A percentile compares a stretch with the other conserved stretches of the same genome.
Evolutionary conservation across 2,329 filamentous ascomycete genomes (phyloP).

Genomic region (Boeremia exigua): DNA sequence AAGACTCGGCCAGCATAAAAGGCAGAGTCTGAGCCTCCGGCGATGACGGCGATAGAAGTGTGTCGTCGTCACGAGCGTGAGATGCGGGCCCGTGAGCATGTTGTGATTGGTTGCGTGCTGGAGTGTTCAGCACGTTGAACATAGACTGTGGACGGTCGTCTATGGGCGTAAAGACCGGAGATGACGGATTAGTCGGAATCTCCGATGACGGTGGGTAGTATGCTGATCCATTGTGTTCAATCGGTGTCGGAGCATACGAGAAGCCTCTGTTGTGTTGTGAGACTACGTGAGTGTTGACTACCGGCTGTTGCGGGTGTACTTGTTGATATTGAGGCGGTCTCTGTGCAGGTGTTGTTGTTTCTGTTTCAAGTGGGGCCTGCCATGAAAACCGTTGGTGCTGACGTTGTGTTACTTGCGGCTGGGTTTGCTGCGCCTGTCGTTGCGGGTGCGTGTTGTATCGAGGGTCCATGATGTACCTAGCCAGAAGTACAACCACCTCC

Average conservation of each 20-base stretch:
- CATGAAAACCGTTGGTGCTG: constrained; percentile 22
- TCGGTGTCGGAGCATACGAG: constrained; percentile 46
- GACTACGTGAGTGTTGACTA: constrained; percentile 3
- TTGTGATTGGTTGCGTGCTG: constrained; percentile 30
- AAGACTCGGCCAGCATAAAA: constrained; percentile 35
- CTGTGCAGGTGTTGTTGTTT: neutral
- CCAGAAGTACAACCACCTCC: neutral
- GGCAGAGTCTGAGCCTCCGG: constrained; percentile 29
- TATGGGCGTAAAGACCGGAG: constrained; percentile 34
- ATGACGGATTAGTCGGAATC: constrained; percentile 35
- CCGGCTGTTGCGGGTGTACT: constrained; percentile 4
- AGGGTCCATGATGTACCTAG: constrained; percentile 29
- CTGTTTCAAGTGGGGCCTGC: constrained; percentile 12
- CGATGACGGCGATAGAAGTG: constrained; percentile 33
- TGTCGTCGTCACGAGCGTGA: constrained; percentile 34
- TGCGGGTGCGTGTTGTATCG: constrained; percentile 24
- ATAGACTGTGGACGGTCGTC: constrained; percentile 37
- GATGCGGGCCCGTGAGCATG: constrained; percentile 27
- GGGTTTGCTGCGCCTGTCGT: constrained; percentile 24
- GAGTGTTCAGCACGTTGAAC: constrained; percentile 27
- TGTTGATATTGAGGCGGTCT: constrained; percentile 8
- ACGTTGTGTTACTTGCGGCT: constrained; percentile 17
- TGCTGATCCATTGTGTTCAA: constrained; percentile 38
- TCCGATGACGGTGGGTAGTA: constrained; percentile 34
- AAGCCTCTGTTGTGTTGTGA: constrained; percentile 36